Conservation (phyloP, 345 rosid species). For the Reutealis trisperma region DNA sequence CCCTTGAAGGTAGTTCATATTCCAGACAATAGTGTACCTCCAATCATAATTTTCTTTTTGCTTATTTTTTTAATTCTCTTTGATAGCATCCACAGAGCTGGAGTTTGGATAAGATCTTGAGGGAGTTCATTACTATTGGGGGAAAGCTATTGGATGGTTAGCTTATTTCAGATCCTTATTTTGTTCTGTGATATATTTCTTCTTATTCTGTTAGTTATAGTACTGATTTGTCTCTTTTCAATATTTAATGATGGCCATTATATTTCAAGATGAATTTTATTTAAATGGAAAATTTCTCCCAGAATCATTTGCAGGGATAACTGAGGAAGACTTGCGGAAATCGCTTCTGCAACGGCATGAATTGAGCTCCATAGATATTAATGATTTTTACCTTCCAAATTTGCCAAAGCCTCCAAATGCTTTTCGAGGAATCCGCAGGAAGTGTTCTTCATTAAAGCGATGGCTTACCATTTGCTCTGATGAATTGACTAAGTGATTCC, state of each 20-base stretch:
- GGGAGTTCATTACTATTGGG: constrained; percentile 56
- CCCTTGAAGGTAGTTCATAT: constrained; percentile 55
- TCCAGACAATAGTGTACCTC: constrained; percentile 11
- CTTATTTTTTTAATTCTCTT: constrained; percentile 29
- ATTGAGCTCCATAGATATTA: constrained; percentile 52
- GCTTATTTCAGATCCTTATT: constrained; percentile 20
- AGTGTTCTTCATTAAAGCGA: constrained; percentile 61
- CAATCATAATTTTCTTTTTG: constrained; percentile 18
- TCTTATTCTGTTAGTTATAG: neutral
- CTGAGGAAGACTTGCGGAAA: constrained; percentile 49
- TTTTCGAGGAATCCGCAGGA: constrained; percentile 81
- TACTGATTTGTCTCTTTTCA: neutral
- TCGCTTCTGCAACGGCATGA: constrained; percentile 61
- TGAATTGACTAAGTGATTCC: constrained; percentile 69
- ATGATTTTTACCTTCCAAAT: constrained; percentile 60
- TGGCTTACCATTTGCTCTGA: constrained; percentile 93
- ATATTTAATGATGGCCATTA: constrained; percentile 2
- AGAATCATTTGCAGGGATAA: constrained; percentile 61
- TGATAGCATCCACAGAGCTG: constrained; percentile 79
- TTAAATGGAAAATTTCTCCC: constrained; percentile 24
- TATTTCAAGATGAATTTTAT: constrained; percentile 13
- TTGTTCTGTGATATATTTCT: constrained; percentile 12
- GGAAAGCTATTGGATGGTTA: constrained; percentile 72
- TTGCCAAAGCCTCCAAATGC: constrained; percentile 78
- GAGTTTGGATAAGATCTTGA: constrained; percentile 69